These are phyloP conservation scores for Ehretia macrophylla DNA, from an alignment of 257 asterid species.

Conservation along the genomic window DNA sequence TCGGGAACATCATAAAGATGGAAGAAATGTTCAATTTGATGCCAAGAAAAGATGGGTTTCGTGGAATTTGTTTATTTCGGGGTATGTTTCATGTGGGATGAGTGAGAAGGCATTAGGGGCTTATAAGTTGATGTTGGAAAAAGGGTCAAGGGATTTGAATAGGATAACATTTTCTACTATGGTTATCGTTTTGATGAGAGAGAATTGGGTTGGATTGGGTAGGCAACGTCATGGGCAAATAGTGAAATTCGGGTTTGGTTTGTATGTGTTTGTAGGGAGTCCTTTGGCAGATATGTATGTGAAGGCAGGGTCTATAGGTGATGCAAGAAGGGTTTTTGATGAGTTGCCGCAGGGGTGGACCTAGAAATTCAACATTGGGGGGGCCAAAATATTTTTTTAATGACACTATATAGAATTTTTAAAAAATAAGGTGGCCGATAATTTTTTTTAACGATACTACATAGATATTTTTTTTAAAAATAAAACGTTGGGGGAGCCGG, in stretches of 20 bases:
- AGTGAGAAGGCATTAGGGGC: constrained; percentile 54
- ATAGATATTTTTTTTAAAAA: not conserved
- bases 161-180: constrained; percentile 65
- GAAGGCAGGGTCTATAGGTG: constrained; percentile 52
- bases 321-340: constrained; percentile 52
- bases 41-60: constrained; percentile 79
- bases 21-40: constrained; percentile 42
- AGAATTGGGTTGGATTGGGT: constrained; percentile 66
- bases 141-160: constrained; percentile 52
- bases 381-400: no score
- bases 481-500: no score
- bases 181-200: constrained; percentile 48
- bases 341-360: constrained; percentile 38
- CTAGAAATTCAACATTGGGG: no score
- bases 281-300: constrained; percentile 87
- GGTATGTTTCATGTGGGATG: constrained; percentile 50
- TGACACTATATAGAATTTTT: no score
- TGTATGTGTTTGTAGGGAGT: constrained; percentile 73
- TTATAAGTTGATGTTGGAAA: constrained; percentile 60
- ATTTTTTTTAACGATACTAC: no score
- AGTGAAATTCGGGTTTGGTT: constrained; percentile 62
- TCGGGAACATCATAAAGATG: constrained; percentile 48
- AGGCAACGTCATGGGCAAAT: constrained; percentile 71
- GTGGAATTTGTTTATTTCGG: constrained; percentile 87
- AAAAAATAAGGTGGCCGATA: no score